Evolutionary conservation across 2,329 filamentous ascomycete species (phyloP).

Genomic region (Rhinocladiella mackenziei): DNA sequence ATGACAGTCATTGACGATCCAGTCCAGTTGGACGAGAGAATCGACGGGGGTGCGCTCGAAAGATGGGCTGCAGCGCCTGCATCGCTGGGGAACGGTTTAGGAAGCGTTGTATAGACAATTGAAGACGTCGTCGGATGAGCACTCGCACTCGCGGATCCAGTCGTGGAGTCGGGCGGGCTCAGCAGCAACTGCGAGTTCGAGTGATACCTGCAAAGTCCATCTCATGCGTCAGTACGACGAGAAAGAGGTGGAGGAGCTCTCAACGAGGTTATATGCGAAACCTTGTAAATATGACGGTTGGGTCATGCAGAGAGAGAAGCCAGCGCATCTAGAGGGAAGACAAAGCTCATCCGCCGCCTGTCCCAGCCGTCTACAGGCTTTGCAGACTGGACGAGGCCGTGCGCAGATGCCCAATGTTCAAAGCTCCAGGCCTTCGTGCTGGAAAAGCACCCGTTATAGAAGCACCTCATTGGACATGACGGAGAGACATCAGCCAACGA

Average conservation of each 20-base stretch:
- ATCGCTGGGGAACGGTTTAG: constrained; percentile 36
- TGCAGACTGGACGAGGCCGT: constrained; percentile 13
- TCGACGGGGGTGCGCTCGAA: constrained; percentile 20
- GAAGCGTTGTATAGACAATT: constrained; percentile 42
- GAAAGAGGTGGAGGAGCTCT: constrained; percentile 8
- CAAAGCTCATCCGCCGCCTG: constrained; percentile 11
- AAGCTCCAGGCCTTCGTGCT: constrained; percentile 7
- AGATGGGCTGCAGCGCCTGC: constrained; percentile 23
- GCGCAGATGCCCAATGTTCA: constrained; percentile 19
- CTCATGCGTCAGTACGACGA: constrained; percentile 18
- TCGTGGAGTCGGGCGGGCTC: constrained; percentile 51
- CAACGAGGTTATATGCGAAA: constrained; percentile 17
- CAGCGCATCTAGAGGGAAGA: constrained; percentile 22
- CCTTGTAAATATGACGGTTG: constrained; percentile 24
- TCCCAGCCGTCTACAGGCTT: constrained; percentile 3
- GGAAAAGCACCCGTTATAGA: background rate
- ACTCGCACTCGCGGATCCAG: constrained; percentile 52
- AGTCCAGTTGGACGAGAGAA: constrained; percentile 30
- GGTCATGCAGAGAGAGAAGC: constrained; percentile 21
- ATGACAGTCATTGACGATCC: constrained; percentile 20
- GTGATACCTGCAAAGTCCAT: constrained; percentile 22
- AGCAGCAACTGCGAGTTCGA: constrained; percentile 45
- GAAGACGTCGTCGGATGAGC: constrained; percentile 51
- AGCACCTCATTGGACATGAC: constrained; percentile 10
- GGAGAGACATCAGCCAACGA: constrained; percentile 11